Percentiles rank a stretch among this genome's conserved stretches.
Conservation (phyloP, 2,329 filamentous ascomycete genomes). For the Claviceps sp. region DNA sequence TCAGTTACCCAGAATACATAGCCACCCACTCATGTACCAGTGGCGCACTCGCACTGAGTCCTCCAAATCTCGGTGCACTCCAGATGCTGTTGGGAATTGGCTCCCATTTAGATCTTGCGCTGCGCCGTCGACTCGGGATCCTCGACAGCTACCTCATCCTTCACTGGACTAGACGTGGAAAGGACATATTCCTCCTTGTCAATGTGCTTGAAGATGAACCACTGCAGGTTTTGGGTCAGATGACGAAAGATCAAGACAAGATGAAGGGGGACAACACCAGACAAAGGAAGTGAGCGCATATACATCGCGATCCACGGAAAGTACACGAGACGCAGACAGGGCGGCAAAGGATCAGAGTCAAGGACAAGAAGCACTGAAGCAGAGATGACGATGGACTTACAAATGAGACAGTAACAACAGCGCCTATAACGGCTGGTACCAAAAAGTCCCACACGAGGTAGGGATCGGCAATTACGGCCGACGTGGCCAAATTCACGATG, state of each 20-base stretch:
- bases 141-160: not conserved
- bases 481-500: conserved; percentile 29
- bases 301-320: too few species aligned
- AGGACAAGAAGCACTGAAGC: not conserved
- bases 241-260: not conserved
- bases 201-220: conserved; percentile 11
- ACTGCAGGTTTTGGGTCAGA: not conserved
- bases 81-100: not conserved
- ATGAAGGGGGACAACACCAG: not conserved
- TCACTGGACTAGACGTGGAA: conserved; percentile 10
- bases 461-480: conserved; percentile 33
- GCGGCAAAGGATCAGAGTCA: not conserved
- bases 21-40: too few species aligned
- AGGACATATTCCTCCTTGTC: conserved; percentile 14
- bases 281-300: not conserved
- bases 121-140: conserved; percentile 6
- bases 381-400: not conserved
- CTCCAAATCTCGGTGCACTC: not conserved
- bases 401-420: conserved; percentile 29
- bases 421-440: conserved; percentile 32
- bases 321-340: too few species aligned
- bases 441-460: conserved; percentile 37
- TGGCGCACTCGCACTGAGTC: too few species aligned
- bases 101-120: too few species aligned
- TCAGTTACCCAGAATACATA: too few species aligned